A percentile compares a stretch with the other conserved stretches of the same genome.
Conservation (phyloP, 2,329 filamentous ascomycete genomes). For the Trichoderma brevicompactum region DNA sequence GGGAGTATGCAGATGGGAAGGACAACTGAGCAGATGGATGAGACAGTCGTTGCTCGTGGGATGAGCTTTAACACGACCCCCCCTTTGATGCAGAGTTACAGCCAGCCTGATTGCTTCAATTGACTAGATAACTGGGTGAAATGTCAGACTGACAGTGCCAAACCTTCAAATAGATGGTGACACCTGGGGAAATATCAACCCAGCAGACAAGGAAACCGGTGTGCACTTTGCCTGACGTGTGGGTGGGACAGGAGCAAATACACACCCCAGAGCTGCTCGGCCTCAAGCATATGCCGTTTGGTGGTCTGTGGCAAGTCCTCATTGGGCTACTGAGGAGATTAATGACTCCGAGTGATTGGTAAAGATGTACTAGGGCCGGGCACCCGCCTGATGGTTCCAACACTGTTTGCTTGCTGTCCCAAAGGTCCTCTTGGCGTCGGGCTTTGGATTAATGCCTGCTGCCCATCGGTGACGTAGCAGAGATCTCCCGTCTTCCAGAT, state of each 20-base stretch:
- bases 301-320: slow-evolving; percentile 25
- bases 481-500: slow-evolving; percentile 2
- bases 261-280: slow-evolving; percentile 18
- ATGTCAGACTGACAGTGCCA: slow-evolving; percentile 23
- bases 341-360: slow-evolving; percentile 28
- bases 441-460: slow-evolving; percentile 23
- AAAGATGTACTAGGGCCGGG: slow-evolving; percentile 20
- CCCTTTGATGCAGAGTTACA: slow-evolving; percentile 6
- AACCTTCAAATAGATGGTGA: slow-evolving; percentile 18
- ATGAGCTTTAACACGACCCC: slow-evolving; percentile 1
- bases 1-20: slow-evolving; percentile 25
- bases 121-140: slow-evolving; percentile 18
- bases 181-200: slow-evolving; percentile 19
- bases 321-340: slow-evolving; percentile 27
- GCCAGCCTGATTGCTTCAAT: slow-evolving; percentile 11
- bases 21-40: slow-evolving; percentile 19
- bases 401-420: slow-evolving; percentile 20
- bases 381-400: slow-evolving; percentile 14
- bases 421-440: slow-evolving; percentile 22
- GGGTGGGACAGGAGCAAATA: slow-evolving; percentile 29
- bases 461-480: slow-evolving; percentile 27
- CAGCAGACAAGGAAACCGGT: slow-evolving; percentile 26
- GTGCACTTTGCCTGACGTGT: slow-evolving; percentile 28
- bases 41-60: slow-evolving; percentile 15
- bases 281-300: slow-evolving; percentile 27